Base-by-base conservation (phyloP, 176 grass and related monocot species). In the Triticum turgidum region DNA sequence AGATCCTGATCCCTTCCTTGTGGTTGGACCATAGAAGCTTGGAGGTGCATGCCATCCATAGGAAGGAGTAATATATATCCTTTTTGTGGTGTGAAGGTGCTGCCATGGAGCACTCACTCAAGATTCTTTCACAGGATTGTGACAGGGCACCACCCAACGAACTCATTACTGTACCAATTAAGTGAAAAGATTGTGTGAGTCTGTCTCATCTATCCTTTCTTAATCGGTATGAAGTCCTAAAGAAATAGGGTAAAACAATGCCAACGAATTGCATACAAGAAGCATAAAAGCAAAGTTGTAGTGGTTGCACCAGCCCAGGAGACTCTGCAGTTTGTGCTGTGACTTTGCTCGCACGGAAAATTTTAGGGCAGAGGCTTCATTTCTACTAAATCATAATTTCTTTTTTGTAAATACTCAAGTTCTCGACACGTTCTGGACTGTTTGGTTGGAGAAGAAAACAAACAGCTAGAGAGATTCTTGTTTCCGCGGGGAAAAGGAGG, bases 21-120 rank as follows among this genome's bases (percentile, higher is more conserved):
- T 87, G 80, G 80, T 84, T 91, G 85, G 85, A 8, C 76, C 56
- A 84, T 84, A 22, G 65, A 58, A 75, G 80, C 75, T 87, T 76
- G 89, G 85, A 87, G 81, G 38, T 80, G 34, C 45, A 54, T 86
- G 37, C 62, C 54, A 66, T 59, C 77, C 69, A 69, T 18, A 65
- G 21, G 11, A 44, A 65, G 21, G 11, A 44, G 44, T 52, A 42
- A 14, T 13, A 25, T 24, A 49, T 64, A 12, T n/a, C 5, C 2
- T 8, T 65, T 65, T 47, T 34, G 80, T 58, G 80, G 84, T 79
- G 80, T 65, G 80, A 64, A 32, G 65, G 78, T 83, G 71, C 64
- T 79, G 89, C 73, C 84, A 86, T 83, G 73, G 59, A 42, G 56
- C 84, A 87, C 80, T 80, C 14, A 17, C 62, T 10, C 21, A 18